Conservation (phyloP, 148 eudicot genomes). For the Vaccinium vitisidaea region DNA sequence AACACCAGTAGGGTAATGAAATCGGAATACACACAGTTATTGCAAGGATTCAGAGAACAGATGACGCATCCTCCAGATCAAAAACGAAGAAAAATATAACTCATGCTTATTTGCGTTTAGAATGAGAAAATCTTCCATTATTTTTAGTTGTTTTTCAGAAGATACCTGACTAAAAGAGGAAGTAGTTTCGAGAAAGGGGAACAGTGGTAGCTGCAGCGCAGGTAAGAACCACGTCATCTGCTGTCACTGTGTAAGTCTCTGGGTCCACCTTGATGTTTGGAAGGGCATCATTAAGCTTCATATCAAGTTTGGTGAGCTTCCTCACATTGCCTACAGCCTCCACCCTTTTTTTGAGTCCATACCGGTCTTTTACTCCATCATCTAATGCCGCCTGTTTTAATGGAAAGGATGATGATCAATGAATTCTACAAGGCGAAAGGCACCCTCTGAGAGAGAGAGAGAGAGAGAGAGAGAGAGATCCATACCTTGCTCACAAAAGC, state of each 20-base stretch:
- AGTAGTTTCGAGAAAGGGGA: slow-evolving; percentile 85
- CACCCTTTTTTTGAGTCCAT: slow-evolving; percentile 76
- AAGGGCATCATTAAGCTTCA: slow-evolving; percentile 89
- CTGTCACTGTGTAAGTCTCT: slow-evolving; percentile 76
- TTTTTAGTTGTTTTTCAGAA: neutral
- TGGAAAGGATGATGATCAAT: neutral
- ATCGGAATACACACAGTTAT: neutral
- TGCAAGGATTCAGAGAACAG: neutral
- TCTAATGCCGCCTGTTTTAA: slow-evolving; percentile 62
- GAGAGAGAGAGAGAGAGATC: slow-evolving; percentile 6
- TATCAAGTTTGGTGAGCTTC: slow-evolving; percentile 72
- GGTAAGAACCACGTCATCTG: slow-evolving; percentile 69
- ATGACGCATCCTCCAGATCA: too few species aligned
- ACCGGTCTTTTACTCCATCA: slow-evolving; percentile 53
- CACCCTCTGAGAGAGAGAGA: neutral
- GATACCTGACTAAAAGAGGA: slow-evolving; percentile 52
- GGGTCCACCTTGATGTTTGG: slow-evolving; percentile 82
- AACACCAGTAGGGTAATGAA: neutral
- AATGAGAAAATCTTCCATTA: neutral
- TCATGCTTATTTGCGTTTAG: neutral
- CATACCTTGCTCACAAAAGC: slow-evolving; percentile 90
- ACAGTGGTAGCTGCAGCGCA: slow-evolving; percentile 71
- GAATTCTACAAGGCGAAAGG: neutral
- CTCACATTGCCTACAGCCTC: slow-evolving; percentile 76
- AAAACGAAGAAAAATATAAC: too few species aligned